A percentile compares a stretch with the other conserved stretches of the same genome.
Conservation (phyloP, 179 eudicot species). For the Pouteria campechiana region DNA sequence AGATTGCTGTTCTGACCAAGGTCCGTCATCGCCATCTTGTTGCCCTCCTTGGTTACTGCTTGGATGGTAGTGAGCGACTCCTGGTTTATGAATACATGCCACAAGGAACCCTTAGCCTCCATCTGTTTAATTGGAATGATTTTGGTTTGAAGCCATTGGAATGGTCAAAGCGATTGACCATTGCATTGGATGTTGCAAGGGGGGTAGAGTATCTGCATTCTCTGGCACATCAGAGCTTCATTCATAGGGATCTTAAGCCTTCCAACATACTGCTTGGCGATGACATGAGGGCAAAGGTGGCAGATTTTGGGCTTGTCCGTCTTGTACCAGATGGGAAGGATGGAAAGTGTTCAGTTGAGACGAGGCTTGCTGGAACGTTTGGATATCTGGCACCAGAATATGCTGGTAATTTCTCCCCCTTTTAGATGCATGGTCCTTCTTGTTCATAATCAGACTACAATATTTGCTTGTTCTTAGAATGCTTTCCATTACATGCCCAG, state of each 20-base stretch:
- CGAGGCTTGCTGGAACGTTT: conserved; percentile 75
- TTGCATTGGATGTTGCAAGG: conserved; percentile 74
- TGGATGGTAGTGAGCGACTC: conserved; percentile 71
- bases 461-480: too few species aligned
- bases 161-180: conserved; percentile 54
- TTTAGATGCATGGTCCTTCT: too few species aligned
- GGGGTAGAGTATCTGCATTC: conserved; percentile 75
- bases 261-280: conserved; percentile 78
- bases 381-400: conserved; percentile 84
- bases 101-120: conserved; percentile 60
- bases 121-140: conserved; percentile 56
- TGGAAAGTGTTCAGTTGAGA: conserved; percentile 62
- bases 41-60: conserved; percentile 69
- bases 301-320: conserved; percentile 77
- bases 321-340: conserved; percentile 79
- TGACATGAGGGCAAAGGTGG: conserved; percentile 79
- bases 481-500: too few species aligned
- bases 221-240: conserved; percentile 76
- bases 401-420: too few species aligned
- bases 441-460: background rate
- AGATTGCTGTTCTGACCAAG: conserved; percentile 69
- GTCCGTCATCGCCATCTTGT: conserved; percentile 74
- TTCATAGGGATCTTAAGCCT: conserved; percentile 72
- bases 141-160: conserved; percentile 61
- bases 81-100: conserved; percentile 88